Base-by-base conservation (phyloP, 352 stramenopile species). In the Phytopythium litorale region DNA sequence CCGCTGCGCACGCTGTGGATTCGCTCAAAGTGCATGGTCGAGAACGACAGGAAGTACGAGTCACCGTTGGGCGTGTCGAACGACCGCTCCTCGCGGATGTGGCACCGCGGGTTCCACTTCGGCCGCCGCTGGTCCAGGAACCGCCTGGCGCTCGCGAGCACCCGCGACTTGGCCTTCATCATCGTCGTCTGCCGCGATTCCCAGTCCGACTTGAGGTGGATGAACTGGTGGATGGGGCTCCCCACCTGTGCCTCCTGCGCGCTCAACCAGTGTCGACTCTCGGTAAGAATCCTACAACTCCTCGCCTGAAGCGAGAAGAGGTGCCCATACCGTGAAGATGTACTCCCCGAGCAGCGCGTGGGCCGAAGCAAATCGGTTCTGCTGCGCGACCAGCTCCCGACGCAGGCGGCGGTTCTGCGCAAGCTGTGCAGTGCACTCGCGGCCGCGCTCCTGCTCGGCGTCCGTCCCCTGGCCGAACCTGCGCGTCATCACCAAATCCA, bases 261-360 rank as follows among this genome's bases (percentile, higher is more conserved):
- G 7, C 15, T 61, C n/a, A n/a, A 56, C 42, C 32, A 43, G 66
- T 52, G 35, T 40, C 35, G 35, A 16, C 35, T 40, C 35, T 11
- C 8, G 35, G 35, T 40, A 11, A 40, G 35, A 15, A 5, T 46
- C 40, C 7, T 46, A 16, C 7, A 23, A 16, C 18, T 9, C 19
- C 13, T 23, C 16, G 18, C 18, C 40, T 11, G 38, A 45, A 45
- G 13, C 38, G 38, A 45, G 6, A 8, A 2, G 30, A 63, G 50
- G 21, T 15, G 9, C 30, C 15, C 54, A 30, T 56, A 78, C 68
- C 66, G 68, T 71, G 65, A 75, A 68, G 38, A 66, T 71, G 38
- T 73, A 75, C 49, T 78, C 67, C 15, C 61, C 74, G 55, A 78
- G 69, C 50, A 75, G 63, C 12, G 65, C 71, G 57, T 76, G 67